These are phyloP conservation scores for Apophysomyces elegans DNA, from an alignment of 371 early-diverging fungal genomes.

Conservation along the genomic window DNA sequence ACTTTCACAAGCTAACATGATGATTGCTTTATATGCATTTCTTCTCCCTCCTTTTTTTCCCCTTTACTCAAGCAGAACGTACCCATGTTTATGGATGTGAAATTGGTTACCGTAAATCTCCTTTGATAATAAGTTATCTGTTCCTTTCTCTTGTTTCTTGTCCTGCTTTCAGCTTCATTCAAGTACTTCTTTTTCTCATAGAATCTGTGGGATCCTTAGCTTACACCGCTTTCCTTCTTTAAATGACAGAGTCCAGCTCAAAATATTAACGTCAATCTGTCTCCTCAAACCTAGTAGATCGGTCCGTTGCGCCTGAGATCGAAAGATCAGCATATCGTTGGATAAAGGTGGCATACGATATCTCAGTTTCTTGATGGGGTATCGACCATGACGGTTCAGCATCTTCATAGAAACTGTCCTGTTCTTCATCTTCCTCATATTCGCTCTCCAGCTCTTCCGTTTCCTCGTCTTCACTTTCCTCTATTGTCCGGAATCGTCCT, in stretches of 20 bases:
- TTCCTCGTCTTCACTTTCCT: not conserved
- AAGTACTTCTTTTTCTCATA: too few relatives aligned
- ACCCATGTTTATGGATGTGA: too few relatives aligned
- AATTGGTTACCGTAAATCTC: too few relatives aligned
- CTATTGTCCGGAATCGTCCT: too few relatives aligned
- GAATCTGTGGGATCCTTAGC: too few relatives aligned
- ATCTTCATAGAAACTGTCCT: not conserved
- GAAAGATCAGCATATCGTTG: not conserved
- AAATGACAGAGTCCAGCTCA: not conserved
- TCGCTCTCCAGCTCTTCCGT: not conserved
- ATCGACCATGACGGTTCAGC: not conserved
- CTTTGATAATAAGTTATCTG: too few relatives aligned
- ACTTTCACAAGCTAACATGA: too few relatives aligned
- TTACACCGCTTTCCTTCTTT: not conserved
- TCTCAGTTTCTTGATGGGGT: not conserved
- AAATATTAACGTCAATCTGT: not conserved
- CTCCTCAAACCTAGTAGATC: not conserved
- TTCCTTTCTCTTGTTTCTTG: too few relatives aligned
- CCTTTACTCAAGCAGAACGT: too few relatives aligned
- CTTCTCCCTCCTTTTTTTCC: too few relatives aligned
- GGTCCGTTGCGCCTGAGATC: not conserved
- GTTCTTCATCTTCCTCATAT: not conserved
- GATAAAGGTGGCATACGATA: not conserved
- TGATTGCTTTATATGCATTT: constrained; percentile 14
- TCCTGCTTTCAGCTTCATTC: too few relatives aligned